Base-by-base conservation (phyloP, 2,329 filamentous ascomycete genomes). In the Chaetomium sp. region DNA sequence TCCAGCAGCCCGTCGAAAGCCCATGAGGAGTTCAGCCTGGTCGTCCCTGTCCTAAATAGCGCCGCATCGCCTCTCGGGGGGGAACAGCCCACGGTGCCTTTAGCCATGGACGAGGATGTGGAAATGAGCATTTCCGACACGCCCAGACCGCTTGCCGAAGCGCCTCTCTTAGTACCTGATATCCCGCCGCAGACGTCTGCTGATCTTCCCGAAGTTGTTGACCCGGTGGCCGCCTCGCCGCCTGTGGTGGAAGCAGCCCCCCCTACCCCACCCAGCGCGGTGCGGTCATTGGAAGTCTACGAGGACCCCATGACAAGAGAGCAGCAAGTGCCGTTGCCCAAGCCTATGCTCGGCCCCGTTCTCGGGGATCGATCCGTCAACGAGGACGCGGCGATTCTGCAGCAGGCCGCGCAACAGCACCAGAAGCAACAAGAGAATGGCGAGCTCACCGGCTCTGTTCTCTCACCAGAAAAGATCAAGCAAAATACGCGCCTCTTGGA, bases 401-500 rank as follows among this genome's bases (percentile, higher is more conserved):
- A 64, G 19, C 67, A 66, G 7, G 50, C 60, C 5, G 35, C 46
- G 37, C 44, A n/a, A 5, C 49, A 51, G 38, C 44, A 37, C 6
- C 49, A 51, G n/a, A 45, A 38, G 11, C 59, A 47, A 0, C 53
- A 59, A 35, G 61, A 59, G 5, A 49, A 59, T 11, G 63, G 63
- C 49, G 49, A 49, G 4, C 46, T 36, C 32, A 54, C 48, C 8
- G 55, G 53, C 4, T 65, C 67, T 32, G 53, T 64, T 9, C 59
- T 67, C 36, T 75, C 76, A 0, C 74, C 77, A 0, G 82, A 85
- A 8, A 83, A 81, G 64, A 65, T 72, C 4, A 78, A 77, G 48
- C 81, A 85, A 61, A 82, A 78, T 63, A 71, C 73, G 6, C 81
- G 85, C 45, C 74, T 91, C 32, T 77, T 92, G 5, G 81, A 86